phyloP scores from a whole-genome alignment of 2,329 filamentous ascomycete genomes.

The Trichoderma lentiforme region DNA sequence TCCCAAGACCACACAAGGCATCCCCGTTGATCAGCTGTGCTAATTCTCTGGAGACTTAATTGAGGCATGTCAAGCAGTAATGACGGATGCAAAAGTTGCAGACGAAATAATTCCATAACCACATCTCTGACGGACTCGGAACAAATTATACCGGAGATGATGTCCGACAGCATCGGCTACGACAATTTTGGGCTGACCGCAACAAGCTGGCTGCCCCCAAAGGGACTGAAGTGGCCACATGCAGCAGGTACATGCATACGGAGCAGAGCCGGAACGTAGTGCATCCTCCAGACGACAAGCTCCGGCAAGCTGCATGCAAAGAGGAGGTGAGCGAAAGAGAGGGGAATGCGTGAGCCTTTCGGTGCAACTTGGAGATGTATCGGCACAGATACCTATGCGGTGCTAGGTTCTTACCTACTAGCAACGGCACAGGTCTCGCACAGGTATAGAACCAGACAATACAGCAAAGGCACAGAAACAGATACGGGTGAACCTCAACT shows the following conservation, averaged over 20 bases:
- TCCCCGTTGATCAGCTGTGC: neutral
- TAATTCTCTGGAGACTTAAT: neutral
- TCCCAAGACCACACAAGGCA: neutral
- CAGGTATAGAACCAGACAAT: too few species aligned
- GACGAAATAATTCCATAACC: neutral
- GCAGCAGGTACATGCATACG: neutral
- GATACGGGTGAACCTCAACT: neutral
- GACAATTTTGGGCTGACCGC: neutral
- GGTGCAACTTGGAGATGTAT: neutral
- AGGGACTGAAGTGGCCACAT: neutral
- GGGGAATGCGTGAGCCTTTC: neutral
- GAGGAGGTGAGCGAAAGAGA: neutral
- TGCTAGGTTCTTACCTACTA: neutral
- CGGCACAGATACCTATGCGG: neutral
- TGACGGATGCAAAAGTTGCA: neutral
- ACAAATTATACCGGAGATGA: neutral
- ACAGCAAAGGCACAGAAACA: neutral
- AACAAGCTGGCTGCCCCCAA: neutral
- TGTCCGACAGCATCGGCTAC: neutral
- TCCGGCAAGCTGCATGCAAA: neutral
- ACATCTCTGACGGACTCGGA: neutral
- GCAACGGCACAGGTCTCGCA: neutral
- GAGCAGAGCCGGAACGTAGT: neutral
- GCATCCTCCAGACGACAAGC: neutral
- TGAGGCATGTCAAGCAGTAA: neutral